Evolutionary conservation across 1,284 basidiomycete species (phyloP), one percentile per base, ranked within the genome.

Genomic region (Tylopilus orsonianus): DNA sequence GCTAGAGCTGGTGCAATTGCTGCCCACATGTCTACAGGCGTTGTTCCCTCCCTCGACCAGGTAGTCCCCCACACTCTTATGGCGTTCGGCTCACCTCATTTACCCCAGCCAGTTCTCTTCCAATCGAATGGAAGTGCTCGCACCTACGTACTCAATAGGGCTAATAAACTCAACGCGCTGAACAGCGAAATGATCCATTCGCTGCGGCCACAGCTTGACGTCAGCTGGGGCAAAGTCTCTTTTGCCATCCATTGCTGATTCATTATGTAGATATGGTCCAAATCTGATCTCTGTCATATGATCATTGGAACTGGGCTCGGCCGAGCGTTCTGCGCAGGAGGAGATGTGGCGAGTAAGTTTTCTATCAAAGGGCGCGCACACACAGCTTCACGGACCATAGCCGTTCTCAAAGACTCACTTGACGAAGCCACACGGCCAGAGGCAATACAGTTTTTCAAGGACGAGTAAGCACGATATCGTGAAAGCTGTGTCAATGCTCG

Each of bases 271-370:
- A 81, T 85, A 75, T 95, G 92, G 90, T 78, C 80, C 56, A 70
- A 78, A 32, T 86, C 89, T 24, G 80, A 87, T 40, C 75, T 90
- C 8, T 85, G 84, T 59, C 80, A 82, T 54, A 77, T 91, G 23
- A 81, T 97, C 53, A 80, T 95, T 44, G 90, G 89, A 20, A 80
- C 79, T 35, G 90, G 93, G 18, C 74, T 75, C 23, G 91, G 90
- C 10, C 77, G 85, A 50, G 92, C 89, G 10, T 97, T 98, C 64
- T 99, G 95, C 66, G 89, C 93, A 5, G 97, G 96, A 19, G 96
- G 96, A 46, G 97, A 99, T 68, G 90, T 99, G 46, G 83, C 83
- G 54, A 74, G 92, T 92, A 64, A 62, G 84, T 76, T 33, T 42
- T 38, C 41, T 40, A 26, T 23, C 6, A 14, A 46, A 27, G 30